Percentiles rank a stretch among this genome's conserved stretches.
These are phyloP conservation scores for Gossypioides kirkii DNA, from an alignment of 345 rosid genomes.

Conservation along the genomic window DNA sequence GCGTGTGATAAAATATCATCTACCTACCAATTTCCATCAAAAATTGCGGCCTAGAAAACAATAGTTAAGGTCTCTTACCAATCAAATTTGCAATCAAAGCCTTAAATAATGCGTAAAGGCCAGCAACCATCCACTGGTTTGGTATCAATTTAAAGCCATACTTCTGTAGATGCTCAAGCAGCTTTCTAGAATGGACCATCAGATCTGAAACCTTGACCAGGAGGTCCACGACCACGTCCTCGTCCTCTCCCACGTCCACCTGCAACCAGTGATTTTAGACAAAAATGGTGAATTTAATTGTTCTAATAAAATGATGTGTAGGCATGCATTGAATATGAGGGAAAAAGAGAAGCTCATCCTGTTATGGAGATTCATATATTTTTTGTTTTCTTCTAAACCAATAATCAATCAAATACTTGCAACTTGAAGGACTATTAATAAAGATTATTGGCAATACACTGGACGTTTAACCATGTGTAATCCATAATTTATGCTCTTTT, in stretches of 20 bases:
- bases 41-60: constrained; percentile 14
- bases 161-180: constrained; percentile 11
- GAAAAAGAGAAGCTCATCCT: not conserved
- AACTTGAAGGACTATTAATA: not conserved
- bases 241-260: constrained; percentile 26
- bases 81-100: not conserved
- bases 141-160: not conserved
- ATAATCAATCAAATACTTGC: not conserved
- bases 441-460: not conserved
- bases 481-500: not conserved
- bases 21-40: constrained; percentile 16
- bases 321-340: not conserved
- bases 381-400: not conserved
- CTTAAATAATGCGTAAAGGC: not conserved
- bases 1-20: not conserved
- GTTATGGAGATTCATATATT: not conserved
- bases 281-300: not conserved
- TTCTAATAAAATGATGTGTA: not conserved
- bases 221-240: constrained; percentile 4
- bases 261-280: not conserved
- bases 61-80: not conserved
- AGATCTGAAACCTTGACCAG: constrained; percentile 11
- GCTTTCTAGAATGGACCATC: constrained; percentile 3
- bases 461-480: not conserved
- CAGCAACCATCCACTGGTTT: constrained; percentile 5